These are phyloP conservation scores for Backusella tarrabulga DNA, from an alignment of 192 early-diverging fungal species.

Conservation along the genomic window DNA sequence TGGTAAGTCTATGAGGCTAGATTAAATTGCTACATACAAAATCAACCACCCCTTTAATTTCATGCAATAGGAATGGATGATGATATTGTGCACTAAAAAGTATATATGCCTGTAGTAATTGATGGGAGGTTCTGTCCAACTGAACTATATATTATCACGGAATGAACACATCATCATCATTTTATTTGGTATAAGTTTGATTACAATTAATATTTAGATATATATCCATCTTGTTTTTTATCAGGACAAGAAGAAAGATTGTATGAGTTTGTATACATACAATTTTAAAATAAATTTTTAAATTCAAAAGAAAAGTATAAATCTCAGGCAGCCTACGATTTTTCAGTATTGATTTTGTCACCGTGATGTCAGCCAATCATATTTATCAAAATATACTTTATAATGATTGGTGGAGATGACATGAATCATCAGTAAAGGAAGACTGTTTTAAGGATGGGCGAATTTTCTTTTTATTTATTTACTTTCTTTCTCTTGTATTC, in stretches of 20 bases:
- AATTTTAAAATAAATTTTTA: not conserved
- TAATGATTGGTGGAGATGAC: conserved; percentile 17
- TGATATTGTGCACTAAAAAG: no score
- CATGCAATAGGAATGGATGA: no score
- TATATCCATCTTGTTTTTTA: no score
- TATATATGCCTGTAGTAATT: no score
- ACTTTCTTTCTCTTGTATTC: conserved; percentile 11
- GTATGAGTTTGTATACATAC: not conserved
- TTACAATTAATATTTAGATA: no score
- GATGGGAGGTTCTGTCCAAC: no score
- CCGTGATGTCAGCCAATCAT: not conserved
- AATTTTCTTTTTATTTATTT: conserved; percentile 10
- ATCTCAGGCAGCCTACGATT: not conserved
- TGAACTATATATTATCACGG: no score
- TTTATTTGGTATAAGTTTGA: no score
- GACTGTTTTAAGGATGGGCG: not conserved
- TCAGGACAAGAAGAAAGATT: no score
- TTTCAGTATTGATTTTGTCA: not conserved
- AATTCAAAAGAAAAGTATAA: not conserved
- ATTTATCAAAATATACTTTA: not conserved
- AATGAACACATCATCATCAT: no score
- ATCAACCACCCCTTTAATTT: not conserved
- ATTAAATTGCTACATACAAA: not conserved
- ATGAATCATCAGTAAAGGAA: conserved; percentile 22
- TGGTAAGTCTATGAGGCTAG: conserved; percentile 63